Conservation (phyloP, 202 grass and related monocot genomes). For the Digitaria exilis region DNA sequence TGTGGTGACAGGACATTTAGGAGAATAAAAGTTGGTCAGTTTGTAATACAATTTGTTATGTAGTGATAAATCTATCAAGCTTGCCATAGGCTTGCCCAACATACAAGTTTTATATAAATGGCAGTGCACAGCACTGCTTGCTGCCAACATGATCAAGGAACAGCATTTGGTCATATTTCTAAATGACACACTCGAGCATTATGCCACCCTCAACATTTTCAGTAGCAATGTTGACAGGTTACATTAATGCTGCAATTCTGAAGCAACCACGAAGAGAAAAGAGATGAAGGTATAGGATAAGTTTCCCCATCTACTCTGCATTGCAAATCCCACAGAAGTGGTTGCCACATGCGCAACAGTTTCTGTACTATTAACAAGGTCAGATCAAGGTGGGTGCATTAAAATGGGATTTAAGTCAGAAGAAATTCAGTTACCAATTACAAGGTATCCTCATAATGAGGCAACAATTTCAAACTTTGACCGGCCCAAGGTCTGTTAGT, state of each 20-base stretch:
- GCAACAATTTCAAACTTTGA: neutral
- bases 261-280: neutral
- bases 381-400: slow-evolving; percentile 6
- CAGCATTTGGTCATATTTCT: neutral
- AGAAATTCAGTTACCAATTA: neutral
- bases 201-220: neutral
- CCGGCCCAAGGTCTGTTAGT: neutral
- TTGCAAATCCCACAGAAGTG: neutral
- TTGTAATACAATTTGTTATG: neutral
- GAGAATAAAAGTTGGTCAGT: neutral
- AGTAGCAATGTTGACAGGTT: neutral
- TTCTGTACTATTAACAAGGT: neutral
- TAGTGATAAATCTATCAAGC: neutral
- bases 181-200: neutral
- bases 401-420: slow-evolving; percentile 19
- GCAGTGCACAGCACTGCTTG: neutral
- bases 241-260: neutral
- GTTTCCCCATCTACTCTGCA: neutral
- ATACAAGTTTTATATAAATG: neutral
- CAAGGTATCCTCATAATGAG: neutral
- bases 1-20: neutral
- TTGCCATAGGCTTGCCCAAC: neutral
- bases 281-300: neutral
- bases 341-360: neutral
- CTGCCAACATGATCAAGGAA: neutral